Conservation (phyloP, 2,329 filamentous ascomycete species). For the Aspergillaceae sp. region DNA sequence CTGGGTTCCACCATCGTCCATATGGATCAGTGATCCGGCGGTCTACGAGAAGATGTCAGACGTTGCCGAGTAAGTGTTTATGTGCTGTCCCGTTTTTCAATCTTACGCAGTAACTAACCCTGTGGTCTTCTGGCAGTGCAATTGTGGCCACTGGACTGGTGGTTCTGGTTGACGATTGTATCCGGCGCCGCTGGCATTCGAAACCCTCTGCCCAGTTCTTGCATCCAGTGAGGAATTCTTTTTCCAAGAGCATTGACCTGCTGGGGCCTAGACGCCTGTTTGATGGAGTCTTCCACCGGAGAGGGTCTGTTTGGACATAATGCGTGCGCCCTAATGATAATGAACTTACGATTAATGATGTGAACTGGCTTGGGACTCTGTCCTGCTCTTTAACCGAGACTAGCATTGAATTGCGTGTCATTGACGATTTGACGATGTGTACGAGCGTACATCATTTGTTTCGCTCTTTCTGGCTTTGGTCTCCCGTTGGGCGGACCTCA, state of each 20-base stretch:
- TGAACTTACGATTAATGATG: constrained; percentile 1
- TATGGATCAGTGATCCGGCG: constrained; percentile 75
- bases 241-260: constrained; percentile 53
- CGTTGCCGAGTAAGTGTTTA: constrained; percentile 68
- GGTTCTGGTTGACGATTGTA: constrained; percentile 81
- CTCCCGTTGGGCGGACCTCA: background rate
- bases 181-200: constrained; percentile 65
- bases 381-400: too few species aligned
- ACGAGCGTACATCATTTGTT: background rate
- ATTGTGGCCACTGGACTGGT: constrained; percentile 85
- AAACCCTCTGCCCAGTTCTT: constrained; percentile 43
- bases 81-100: too few species aligned
- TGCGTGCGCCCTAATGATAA: constrained; percentile 7
- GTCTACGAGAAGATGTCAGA: constrained; percentile 65
- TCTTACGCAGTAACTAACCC: too few species aligned
- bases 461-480: background rate
- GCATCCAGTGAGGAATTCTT: constrained; percentile 34
- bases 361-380: background rate
- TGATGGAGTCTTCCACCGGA: constrained; percentile 54
- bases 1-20: constrained; percentile 82
- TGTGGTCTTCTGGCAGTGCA: constrained; percentile 47
- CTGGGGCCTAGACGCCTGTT: constrained; percentile 55
- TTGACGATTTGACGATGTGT: background rate
- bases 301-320: constrained; percentile 18
- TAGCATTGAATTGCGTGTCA: background rate